Percentiles rank a stretch among this genome's conserved stretches.
Conservation (phyloP, 2,329 filamentous ascomycete genomes). For the Aspergillus sojae region DNA sequence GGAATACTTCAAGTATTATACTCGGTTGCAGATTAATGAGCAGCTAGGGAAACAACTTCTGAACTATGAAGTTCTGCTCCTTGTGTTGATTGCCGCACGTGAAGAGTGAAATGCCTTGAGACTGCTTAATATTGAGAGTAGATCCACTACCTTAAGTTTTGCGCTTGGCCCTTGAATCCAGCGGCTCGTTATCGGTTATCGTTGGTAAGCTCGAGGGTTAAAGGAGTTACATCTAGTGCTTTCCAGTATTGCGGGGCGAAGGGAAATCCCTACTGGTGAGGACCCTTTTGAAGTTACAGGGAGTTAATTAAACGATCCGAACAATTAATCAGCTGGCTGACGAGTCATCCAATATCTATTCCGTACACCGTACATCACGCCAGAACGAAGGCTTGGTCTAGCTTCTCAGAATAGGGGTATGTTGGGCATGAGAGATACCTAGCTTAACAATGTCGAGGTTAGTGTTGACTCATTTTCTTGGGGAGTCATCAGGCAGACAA, state of each 20-base stretch:
- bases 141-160: neutral
- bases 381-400: neutral
- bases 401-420: neutral
- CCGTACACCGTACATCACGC: too few relatives aligned
- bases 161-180: neutral
- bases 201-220: neutral
- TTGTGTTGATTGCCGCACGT: neutral
- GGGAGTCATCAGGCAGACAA: neutral
- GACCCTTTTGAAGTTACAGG: neutral
- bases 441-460: neutral
- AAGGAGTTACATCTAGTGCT: neutral
- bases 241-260: neutral
- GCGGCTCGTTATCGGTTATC: neutral
- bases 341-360: neutral
- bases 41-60: neutral
- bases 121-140: neutral
- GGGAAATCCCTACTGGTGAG: neutral
- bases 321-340: neutral
- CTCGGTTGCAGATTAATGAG: neutral
- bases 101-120: neutral
- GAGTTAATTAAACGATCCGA: neutral
- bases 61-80: neutral
- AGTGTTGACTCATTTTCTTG: neutral
- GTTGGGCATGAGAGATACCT: neutral
- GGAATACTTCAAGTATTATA: neutral